A percentile compares a stretch with the other conserved stretches of the same genome.
Conservation (phyloP, 371 early-diverging fungal species). For the Lichtheimia ornata region DNA sequence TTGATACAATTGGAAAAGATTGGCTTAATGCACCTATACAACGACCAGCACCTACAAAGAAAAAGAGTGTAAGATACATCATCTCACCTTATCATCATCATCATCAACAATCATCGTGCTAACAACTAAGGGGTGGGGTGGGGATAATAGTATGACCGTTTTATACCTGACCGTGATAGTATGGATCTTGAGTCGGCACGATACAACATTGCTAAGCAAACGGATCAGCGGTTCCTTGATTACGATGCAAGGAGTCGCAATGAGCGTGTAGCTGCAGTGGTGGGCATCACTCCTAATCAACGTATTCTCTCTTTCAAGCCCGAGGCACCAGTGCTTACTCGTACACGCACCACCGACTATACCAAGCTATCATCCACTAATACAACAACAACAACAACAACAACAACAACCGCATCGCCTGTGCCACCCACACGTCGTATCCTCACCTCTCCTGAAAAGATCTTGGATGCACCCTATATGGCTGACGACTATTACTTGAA, state of each 20-base stretch:
- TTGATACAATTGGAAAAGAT: conserved; percentile 29
- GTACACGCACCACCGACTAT: background rate
- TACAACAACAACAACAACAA: background rate
- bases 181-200: conserved; percentile 68
- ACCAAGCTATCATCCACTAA: background rate
- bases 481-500: conserved; percentile 98
- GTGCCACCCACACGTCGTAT: conserved; percentile 66
- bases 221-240: conserved; percentile 38
- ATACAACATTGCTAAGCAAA: conserved; percentile 54
- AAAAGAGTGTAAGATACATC: background rate
- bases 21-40: conserved; percentile 31
- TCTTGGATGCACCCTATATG: conserved; percentile 91
- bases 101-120: no score
- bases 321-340: conserved; percentile 59
- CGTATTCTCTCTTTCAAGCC: conserved; percentile 77
- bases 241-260: conserved; percentile 61
- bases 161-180: conserved; percentile 68
- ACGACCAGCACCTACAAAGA: background rate
- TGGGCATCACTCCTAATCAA: conserved; percentile 69
- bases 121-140: background rate
- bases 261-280: conserved; percentile 77
- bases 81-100: no score
- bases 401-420: conserved; percentile 15
- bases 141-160: conserved; percentile 66
- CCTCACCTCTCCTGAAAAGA: conserved; percentile 66